Evolutionary conservation across 345 rosid species (phyloP).

Genomic region (Limnanthes douglasii): DNA sequence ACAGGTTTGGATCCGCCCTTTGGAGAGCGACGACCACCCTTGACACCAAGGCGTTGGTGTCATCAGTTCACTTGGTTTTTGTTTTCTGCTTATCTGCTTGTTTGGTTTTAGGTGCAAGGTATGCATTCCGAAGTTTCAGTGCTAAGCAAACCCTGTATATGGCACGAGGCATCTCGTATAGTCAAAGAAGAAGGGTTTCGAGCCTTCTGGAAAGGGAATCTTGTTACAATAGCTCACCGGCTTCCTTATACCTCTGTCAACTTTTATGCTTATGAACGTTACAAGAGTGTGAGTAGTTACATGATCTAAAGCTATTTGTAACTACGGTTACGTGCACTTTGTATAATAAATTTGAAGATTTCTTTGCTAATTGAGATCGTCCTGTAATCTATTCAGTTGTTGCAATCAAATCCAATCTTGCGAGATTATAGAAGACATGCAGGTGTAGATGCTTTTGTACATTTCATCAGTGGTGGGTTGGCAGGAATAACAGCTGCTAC

Average conservation of each 20-base stretch:
- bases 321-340: neutral
- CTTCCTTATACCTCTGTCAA: constrained; percentile 75
- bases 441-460: constrained; percentile 27
- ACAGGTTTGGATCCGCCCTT: too few species aligned
- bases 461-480: constrained; percentile 81
- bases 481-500: constrained; percentile 94
- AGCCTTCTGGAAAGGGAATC: constrained; percentile 96
- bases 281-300: constrained; percentile 37
- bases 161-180: constrained; percentile 79
- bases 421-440: constrained; percentile 20
- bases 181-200: constrained; percentile 74
- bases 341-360: too few species aligned
- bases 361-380: constrained; percentile 3
- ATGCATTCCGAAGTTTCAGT: constrained; percentile 72
- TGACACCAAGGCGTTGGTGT: too few species aligned
- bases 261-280: constrained; percentile 72
- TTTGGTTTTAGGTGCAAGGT: constrained; percentile 85
- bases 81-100: constrained; percentile 4
- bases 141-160: constrained; percentile 45
- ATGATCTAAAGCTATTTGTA: neutral
- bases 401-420: constrained; percentile 26
- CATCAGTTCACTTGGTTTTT: too few species aligned
- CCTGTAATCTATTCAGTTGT: constrained; percentile 26
- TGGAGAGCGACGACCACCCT: too few species aligned
- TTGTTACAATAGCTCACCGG: constrained; percentile 86